Conservation (phyloP, 352 stramenopile genomes). For the Achlya hypogyna region DNA sequence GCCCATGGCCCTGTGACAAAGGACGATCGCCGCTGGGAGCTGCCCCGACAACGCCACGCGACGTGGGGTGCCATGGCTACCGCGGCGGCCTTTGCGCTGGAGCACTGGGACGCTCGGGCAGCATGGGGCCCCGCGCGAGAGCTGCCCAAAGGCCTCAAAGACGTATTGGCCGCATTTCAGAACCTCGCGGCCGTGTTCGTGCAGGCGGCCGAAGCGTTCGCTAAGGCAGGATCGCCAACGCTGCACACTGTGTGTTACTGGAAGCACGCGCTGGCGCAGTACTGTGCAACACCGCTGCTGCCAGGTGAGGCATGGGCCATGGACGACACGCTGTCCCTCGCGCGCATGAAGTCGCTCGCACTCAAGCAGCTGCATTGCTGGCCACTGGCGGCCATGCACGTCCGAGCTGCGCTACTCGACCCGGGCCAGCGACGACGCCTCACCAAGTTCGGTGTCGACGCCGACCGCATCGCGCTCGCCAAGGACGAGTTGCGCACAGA, state of each 20-base stretch:
- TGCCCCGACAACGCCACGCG: too few relatives aligned
- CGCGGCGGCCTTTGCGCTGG: too few relatives aligned
- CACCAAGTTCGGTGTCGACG: constrained; percentile 4
- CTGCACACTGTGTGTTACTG: constrained; percentile 20
- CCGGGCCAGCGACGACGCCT: constrained; percentile 7
- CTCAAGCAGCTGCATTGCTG: neutral
- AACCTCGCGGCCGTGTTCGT: neutral
- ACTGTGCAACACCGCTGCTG: neutral
- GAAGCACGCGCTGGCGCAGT: constrained; percentile 3
- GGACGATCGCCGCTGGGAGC: too few relatives aligned
- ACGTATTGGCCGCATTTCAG: neutral
- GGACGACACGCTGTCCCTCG: neutral
- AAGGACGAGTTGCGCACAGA: neutral
- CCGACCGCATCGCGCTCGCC: neutral
- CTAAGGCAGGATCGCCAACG: neutral
- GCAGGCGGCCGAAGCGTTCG: neutral
- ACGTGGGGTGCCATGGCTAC: too few relatives aligned
- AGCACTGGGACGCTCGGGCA: too few relatives aligned
- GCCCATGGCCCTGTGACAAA: too few relatives aligned
- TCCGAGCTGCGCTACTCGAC: constrained; percentile 6
- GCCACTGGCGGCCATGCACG: neutral
- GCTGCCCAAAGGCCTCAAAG: too few relatives aligned
- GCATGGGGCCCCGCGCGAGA: too few relatives aligned
- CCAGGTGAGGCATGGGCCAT: neutral
- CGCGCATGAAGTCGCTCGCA: neutral